A percentile compares a stretch with the other conserved stretches of the same genome.
These are phyloP conservation scores for Catharanthus roseus DNA, from an alignment of 257 asterid genomes.

Conservation along the genomic window DNA sequence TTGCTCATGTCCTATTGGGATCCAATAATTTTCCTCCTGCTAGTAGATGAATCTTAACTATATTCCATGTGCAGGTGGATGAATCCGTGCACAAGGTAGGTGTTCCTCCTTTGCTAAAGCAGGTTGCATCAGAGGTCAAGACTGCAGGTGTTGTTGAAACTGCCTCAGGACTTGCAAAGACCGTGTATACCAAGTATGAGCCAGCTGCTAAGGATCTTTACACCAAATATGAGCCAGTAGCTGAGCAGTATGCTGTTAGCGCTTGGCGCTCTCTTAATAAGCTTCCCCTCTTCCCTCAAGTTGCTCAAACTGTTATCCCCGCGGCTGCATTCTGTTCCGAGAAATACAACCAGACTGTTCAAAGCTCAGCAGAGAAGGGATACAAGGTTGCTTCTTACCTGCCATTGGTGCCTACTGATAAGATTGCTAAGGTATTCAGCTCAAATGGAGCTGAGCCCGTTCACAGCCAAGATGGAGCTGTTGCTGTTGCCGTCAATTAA, in stretches of 20 bases:
- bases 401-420: slow-evolving; percentile 74
- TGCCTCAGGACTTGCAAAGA: slow-evolving; percentile 71
- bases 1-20: neutral
- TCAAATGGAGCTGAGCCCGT: slow-evolving; percentile 15
- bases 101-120: slow-evolving; percentile 60
- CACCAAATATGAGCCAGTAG: slow-evolving; percentile 76
- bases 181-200: slow-evolving; percentile 61
- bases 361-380: slow-evolving; percentile 55
- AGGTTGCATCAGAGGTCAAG: slow-evolving; percentile 60
- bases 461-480: slow-evolving; percentile 8
- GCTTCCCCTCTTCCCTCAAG: slow-evolving; percentile 66
- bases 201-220: slow-evolving; percentile 73
- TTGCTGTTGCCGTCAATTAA: slow-evolving; percentile 25
- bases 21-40: neutral
- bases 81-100: slow-evolving; percentile 56
- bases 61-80: slow-evolving; percentile 46
- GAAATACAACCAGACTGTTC: slow-evolving; percentile 71
- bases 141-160: slow-evolving; percentile 60
- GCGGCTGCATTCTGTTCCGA: slow-evolving; percentile 61
- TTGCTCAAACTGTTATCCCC: slow-evolving; percentile 68
- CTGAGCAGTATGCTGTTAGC: slow-evolving; percentile 68
- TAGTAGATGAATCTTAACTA: neutral
- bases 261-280: slow-evolving; percentile 63
- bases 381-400: slow-evolving; percentile 65
- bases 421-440: slow-evolving; percentile 54